Evolutionary conservation across 257 asterid genomes (phyloP).

Genomic region (Hygrophila difformis): DNA sequence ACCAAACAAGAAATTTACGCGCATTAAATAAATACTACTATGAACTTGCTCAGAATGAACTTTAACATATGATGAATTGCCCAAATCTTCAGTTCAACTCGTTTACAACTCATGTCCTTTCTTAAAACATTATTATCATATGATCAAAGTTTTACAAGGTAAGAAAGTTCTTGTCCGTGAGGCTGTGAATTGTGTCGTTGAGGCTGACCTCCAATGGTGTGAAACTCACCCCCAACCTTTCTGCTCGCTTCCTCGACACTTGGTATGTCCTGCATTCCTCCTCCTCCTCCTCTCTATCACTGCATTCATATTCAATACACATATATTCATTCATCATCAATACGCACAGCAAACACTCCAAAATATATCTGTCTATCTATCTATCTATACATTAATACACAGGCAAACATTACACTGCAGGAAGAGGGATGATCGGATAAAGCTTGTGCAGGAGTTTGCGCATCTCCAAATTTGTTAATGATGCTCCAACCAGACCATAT

Average conservation of each 20-base stretch:
- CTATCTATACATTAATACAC: neutral
- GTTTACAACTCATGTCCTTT: too few relatives aligned
- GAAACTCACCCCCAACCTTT: conserved; percentile 30
- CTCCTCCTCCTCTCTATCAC: neutral
- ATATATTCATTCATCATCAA: neutral
- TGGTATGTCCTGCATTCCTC: neutral
- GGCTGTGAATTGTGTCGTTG: conserved; percentile 29
- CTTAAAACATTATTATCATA: too few relatives aligned
- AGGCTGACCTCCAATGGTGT: conserved; percentile 35
- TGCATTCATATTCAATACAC: neutral
- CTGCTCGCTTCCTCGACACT: conserved; percentile 32
- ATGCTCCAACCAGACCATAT: conserved; percentile 17
- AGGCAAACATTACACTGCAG: conserved; percentile 13
- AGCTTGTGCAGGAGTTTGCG: conserved; percentile 20
- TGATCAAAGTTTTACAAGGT: conserved; percentile 5
- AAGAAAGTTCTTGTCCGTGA: conserved; percentile 29
- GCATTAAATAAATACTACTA: too few relatives aligned
- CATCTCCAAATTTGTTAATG: conserved; percentile 3
- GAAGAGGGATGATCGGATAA: conserved; percentile 25
- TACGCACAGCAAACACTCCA: neutral
- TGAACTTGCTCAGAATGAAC: too few relatives aligned
- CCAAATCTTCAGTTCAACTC: too few relatives aligned
- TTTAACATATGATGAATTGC: too few relatives aligned
- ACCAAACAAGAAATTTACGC: too few relatives aligned
- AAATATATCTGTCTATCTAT: too few relatives aligned